phyloP scores from a whole-genome alignment of 192 early-diverging fungal genomes.

The Linnemannia hyalina region DNA sequence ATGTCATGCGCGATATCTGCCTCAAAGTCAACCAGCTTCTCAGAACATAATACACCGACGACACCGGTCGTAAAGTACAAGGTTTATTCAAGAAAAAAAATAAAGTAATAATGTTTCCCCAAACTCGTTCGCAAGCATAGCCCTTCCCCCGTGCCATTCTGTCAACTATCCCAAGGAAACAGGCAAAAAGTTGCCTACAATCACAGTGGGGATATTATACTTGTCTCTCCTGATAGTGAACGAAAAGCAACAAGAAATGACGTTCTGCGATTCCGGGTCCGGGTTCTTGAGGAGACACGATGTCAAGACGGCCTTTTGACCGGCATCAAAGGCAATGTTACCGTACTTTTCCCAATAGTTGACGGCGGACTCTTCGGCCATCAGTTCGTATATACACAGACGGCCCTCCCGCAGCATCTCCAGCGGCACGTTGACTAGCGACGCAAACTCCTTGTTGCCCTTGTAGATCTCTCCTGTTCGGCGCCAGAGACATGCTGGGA shows the following conservation, averaged over 20 bases:
- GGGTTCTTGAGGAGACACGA: conserved; percentile 85
- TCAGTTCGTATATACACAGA: conserved; percentile 60
- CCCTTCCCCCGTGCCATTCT: background rate
- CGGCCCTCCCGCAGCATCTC: conserved; percentile 81
- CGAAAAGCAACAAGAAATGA: conserved; percentile 90
- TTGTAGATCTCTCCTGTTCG: conserved; percentile 98
- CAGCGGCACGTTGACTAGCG: conserved; percentile 86
- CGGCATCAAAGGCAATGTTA: conserved; percentile 96
- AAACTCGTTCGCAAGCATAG: background rate
- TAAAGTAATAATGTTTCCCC: background rate
- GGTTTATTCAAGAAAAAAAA: background rate
- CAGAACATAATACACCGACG: background rate
- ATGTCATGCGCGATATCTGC: conserved; percentile 35
- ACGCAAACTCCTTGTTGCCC: conserved; percentile 95
- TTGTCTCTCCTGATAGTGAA: conserved; percentile 96
- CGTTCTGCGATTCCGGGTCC: conserved; percentile 63
- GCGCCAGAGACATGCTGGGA: conserved; percentile 96
- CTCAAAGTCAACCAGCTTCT: conserved; percentile 40
- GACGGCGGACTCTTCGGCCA: conserved; percentile 94
- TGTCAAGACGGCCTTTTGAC: conserved; percentile 96
- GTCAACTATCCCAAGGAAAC: conserved; percentile 35
- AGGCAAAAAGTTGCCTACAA: conserved; percentile 53
- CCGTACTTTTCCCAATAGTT: conserved; percentile 99
- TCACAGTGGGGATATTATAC: conserved; percentile 81
- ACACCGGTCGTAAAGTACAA: background rate